Base-by-base conservation (phyloP, 257 asterid genomes). In the Mentha longifolia region DNA sequence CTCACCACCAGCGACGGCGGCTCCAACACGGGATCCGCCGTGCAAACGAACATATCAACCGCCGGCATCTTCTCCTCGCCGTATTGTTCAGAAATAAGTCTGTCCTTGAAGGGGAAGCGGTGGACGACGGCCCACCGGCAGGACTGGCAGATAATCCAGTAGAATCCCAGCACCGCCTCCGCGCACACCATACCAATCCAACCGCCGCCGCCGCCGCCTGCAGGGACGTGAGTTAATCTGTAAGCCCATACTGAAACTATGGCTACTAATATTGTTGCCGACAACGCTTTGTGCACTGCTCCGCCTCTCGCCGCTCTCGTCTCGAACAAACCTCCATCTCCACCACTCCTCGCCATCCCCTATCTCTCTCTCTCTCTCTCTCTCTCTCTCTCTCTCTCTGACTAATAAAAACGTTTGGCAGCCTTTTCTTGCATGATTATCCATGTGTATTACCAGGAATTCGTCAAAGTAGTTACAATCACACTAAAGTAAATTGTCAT, bases 81-180 rank as follows among this genome's bases (percentile, higher is more conserved):
- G 37, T 33, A 33, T 33, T 33, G 5, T 33, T 6, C 5, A 0
- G 85, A 76, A 15, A 92, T 96, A 43, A n/a, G n/a, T n/a, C 76
- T 68, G 37, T 83, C 52, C 45, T 68, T 84, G 76, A 86, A 81
- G 14, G 98, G 87, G 41, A 35, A 46, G 35, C 84, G 84, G 71
- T 61, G 70, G 46, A 82, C 80, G 33, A 86, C 81, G 45, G 76
- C 54, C 85, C 90, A 86, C 3, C 98, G 89, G 73, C 45, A 81
- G 15, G 95, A 57, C n/a, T 82, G 97, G 22, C 91, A 78, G 45
- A 85, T 9, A n/a, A 88, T 76, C 98, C 98, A 90, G 74, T 88
- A 88, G 3, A 86, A n/a, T n/a, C n/a, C n/a, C n/a, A n/a, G n/a
- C n/a, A n/a, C n/a, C n/a, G 82, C 0, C 74, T 90, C 97, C 0